Evolutionary conservation across 306 rosid genomes (phyloP), one percentile per base, ranked within the genome.

Genomic region (Begonia masoniana): DNA sequence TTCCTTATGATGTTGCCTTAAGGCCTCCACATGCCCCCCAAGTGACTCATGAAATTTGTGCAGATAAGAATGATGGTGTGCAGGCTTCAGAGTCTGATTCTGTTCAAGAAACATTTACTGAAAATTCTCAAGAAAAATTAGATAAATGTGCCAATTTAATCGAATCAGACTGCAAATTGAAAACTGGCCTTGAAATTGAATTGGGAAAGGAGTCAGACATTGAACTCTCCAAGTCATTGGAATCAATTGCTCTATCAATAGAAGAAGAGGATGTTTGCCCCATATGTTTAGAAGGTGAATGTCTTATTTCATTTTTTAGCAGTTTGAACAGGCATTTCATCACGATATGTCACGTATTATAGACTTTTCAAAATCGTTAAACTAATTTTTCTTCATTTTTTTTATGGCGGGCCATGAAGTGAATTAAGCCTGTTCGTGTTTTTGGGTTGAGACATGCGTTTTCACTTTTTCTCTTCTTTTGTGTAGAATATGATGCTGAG

Each of bases 231-330:
- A 83, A 85, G 56, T 45, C 72, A 15, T 78, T 66, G 52, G 75
- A 83, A 54, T 58, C 87, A 62, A 51, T 66, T 54, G 62, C 14
- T 66, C 60, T 76, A 50, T 73, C 64, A 8, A 31, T 13, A 5
- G 93, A 81, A 62, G 96, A 92, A 64, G 96, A 83, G 39, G 39
- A 31, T 64, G 69, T 11, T 56, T 92, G 99, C 64, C 99, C 96
- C 36, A 82, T 77, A 65, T 92, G 99, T 78, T 83, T 92, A 77
- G 99, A 92, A 72, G 99, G 99, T 92, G 15, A 31, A 31, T 31
- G 39, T 31, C 39, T 31, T 5, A 31, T 31, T 31, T 5, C 39
- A 31, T 31, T 31, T 31, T 31, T 31, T 31, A 31, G 39, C 39
- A 0, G 39, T 31, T 31, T 31, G 39, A 31, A 31, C 39, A 31